Evolutionary conservation across 1,284 basidiomycete species (phyloP).

Genomic region (Inonotus obliquus): DNA sequence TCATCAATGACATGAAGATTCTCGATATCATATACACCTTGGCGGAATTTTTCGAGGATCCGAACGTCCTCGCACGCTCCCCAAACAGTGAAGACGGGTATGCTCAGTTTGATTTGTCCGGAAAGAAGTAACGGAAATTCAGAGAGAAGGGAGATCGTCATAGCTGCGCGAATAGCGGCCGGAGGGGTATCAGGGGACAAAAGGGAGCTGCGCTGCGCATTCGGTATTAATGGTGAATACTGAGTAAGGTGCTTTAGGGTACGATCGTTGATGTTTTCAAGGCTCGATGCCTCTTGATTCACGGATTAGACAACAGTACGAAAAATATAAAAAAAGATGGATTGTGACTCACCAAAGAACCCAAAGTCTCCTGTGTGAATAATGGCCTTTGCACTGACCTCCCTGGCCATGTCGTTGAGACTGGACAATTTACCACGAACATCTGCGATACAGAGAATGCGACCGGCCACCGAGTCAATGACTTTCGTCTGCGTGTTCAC

Average conservation of each 20-base stretch:
- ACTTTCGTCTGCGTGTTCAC: conserved; percentile 76
- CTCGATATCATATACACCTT: conserved; percentile 75
- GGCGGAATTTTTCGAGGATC: conserved; percentile 89
- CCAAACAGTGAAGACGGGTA: conserved; percentile 96
- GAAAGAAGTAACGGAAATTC: conserved; percentile 92
- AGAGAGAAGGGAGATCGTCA: conserved; percentile 75
- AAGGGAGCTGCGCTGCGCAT: conserved; percentile 76
- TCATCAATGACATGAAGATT: conserved; percentile 94
- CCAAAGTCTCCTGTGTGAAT: conserved; percentile 99
- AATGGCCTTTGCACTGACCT: conserved; percentile 87
- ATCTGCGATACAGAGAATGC: conserved; percentile 95
- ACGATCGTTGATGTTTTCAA: conserved; percentile 89
- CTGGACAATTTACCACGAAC: conserved; percentile 85
- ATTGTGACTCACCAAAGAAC: conserved; percentile 68
- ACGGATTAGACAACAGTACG: conserved; percentile 8
- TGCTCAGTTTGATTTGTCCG: conserved; percentile 81
- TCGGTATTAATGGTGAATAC: conserved; percentile 94
- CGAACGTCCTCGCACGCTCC: conserved; percentile 96
- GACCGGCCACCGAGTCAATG: conserved; percentile 72
- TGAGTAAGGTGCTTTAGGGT: conserved; percentile 94
- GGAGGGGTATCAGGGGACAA: conserved; percentile 63
- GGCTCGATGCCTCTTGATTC: conserved; percentile 64
- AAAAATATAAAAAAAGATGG: not conserved
- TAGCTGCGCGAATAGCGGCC: conserved; percentile 55
- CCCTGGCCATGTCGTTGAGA: conserved; percentile 87